Conservation (phyloP, 2,329 filamentous ascomycete species). For the Emergomyces orientalis region DNA sequence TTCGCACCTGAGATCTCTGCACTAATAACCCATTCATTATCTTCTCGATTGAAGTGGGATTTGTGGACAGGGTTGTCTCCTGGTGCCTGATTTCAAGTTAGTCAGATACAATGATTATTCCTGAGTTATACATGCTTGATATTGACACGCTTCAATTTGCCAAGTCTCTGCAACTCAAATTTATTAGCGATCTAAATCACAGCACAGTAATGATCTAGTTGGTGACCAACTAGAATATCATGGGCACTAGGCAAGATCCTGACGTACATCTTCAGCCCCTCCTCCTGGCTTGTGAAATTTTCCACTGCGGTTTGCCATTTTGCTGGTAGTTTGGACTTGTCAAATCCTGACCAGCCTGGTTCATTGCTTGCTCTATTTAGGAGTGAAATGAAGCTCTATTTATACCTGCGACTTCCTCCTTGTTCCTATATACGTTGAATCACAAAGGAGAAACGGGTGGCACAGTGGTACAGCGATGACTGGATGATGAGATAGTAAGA, state of each 20-base stretch:
- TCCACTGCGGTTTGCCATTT: slow-evolving; percentile 7
- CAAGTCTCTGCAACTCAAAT: slow-evolving; percentile 4
- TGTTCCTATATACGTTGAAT: not conserved
- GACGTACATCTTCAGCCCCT: not conserved
- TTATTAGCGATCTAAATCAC: not conserved
- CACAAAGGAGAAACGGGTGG: not conserved
- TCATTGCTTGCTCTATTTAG: not conserved
- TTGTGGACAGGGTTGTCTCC: slow-evolving; percentile 7
- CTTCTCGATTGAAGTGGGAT: slow-evolving; percentile 7
- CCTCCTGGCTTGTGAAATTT: slow-evolving; percentile 6
- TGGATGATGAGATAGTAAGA: not conserved
- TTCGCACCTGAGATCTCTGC: slow-evolving; percentile 7
- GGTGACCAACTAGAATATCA: slow-evolving; percentile 1
- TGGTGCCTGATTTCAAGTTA: slow-evolving; percentile 1
- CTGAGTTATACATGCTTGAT: slow-evolving; percentile 4
- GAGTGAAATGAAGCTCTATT: slow-evolving; percentile 7
- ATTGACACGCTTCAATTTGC: slow-evolving; percentile 4
- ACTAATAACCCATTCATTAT: slow-evolving; percentile 7
- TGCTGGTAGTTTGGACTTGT: slow-evolving; percentile 5
- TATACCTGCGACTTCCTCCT: not conserved
- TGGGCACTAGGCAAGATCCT: not conserved
- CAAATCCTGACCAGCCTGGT: slow-evolving; percentile 3
- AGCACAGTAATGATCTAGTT: not conserved
- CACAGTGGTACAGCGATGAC: not conserved
- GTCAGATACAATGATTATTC: not conserved